Evolutionary conservation across 1,139 yeast species (phyloP).

Genomic region (Tardiomyces depauwii): DNA sequence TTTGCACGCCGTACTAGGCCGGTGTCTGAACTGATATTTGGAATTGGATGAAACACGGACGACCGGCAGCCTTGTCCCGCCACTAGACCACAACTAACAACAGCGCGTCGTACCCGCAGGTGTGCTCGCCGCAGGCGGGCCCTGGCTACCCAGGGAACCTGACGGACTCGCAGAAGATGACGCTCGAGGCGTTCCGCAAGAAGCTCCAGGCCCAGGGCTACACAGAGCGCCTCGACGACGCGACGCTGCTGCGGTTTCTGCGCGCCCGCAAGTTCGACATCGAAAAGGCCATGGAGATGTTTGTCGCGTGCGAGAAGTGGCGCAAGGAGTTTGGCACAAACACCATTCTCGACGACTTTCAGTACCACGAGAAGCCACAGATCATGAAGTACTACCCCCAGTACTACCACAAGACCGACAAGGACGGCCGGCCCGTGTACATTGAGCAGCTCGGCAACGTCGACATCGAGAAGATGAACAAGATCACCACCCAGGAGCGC

Average conservation of each 20-base stretch:
- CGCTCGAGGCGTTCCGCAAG: conserved; percentile 47
- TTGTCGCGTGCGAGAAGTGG: conserved; percentile 82
- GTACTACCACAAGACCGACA: conserved; percentile 94
- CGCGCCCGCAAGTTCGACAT: conserved; percentile 94
- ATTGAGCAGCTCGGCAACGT: conserved; percentile 89
- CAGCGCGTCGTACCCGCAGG: conserved; percentile 47
- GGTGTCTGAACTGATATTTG: no score
- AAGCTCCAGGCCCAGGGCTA: conserved; percentile 54
- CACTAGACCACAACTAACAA: no score
- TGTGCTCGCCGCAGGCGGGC: conserved; percentile 46
- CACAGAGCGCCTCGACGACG: conserved; percentile 70
- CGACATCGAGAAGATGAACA: conserved; percentile 81
- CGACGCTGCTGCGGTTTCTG: conserved; percentile 79
- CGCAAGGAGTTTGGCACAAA: conserved; percentile 77
- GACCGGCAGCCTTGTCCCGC: no score
- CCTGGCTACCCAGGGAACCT: conserved; percentile 80
- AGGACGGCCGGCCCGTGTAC: conserved; percentile 93
- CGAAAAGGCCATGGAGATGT: conserved; percentile 72
- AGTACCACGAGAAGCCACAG: conserved; percentile 78
- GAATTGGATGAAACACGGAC: no score
- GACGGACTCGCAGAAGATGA: conserved; percentile 54
- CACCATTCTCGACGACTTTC: conserved; percentile 76
- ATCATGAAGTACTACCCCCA: conserved; percentile 92
- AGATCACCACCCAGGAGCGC: conserved; percentile 88
- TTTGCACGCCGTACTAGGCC: no score